A percentile compares a stretch with the other conserved stretches of the same genome.
These are phyloP conservation scores for Carex littledalei DNA, from an alignment of 176 grass and related monocot genomes.

Conservation along the genomic window DNA sequence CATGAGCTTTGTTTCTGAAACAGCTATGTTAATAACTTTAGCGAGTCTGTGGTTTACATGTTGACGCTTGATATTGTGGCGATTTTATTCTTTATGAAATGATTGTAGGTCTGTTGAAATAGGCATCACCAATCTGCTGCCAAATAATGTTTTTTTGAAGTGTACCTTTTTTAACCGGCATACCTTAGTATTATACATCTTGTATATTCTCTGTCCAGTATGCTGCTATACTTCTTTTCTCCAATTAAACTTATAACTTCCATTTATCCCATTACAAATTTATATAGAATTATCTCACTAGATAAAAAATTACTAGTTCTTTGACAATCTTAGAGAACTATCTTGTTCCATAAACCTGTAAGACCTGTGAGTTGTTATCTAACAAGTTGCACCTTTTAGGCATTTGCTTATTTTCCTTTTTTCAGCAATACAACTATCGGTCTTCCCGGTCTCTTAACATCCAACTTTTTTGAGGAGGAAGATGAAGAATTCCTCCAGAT, in stretches of 20 bases:
- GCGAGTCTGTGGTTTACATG: slow-evolving; percentile 4
- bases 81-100: not conserved
- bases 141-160: not conserved
- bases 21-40: slow-evolving; percentile 8
- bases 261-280: not conserved
- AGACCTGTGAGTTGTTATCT: slow-evolving; percentile 24
- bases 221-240: not conserved
- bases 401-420: slow-evolving; percentile 23
- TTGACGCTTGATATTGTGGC: not conserved
- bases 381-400: slow-evolving; percentile 19
- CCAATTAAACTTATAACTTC: not conserved
- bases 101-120: not conserved
- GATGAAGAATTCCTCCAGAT: slow-evolving; percentile 59
- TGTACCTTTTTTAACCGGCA: not conserved
- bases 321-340: slow-evolving; percentile 6
- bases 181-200: too few relatives aligned
- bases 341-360: slow-evolving; percentile 5
- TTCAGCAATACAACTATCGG: slow-evolving; percentile 77
- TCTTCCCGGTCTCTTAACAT: slow-evolving; percentile 60
- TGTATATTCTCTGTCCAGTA: not conserved
- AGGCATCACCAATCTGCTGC: not conserved
- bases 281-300: slow-evolving; percentile 4
- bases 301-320: not conserved
- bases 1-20: slow-evolving; percentile 12
- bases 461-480: slow-evolving; percentile 59